phyloP scores from a whole-genome alignment of 345 rosid genomes.

The Eucalyptus fibrosa region DNA sequence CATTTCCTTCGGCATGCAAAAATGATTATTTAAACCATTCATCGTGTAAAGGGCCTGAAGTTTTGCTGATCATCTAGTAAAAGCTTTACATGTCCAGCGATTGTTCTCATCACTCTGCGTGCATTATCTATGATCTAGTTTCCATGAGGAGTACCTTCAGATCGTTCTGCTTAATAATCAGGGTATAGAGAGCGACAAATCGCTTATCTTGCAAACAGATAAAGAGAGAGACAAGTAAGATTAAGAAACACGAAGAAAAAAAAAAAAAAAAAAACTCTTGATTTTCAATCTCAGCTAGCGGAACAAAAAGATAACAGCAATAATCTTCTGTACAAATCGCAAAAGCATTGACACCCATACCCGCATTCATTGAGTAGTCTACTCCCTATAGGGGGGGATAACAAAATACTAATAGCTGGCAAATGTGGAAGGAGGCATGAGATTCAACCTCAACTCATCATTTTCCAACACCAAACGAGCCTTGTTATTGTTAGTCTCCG shows the following conservation, averaged over 20 bases:
- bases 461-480: constrained; percentile 68
- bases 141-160: neutral
- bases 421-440: constrained; percentile 54
- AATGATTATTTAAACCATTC: neutral
- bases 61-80: neutral
- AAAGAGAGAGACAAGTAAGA: neutral
- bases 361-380: neutral
- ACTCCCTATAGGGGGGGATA: neutral
- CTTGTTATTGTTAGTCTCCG: constrained; percentile 26
- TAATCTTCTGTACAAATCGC: neutral
- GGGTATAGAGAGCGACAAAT: neutral
- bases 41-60: neutral
- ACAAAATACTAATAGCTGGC: constrained; percentile 11
- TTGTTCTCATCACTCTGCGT: neutral
- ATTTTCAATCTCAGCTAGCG: neutral
- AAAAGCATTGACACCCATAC: neutral
- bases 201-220: neutral
- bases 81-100: neutral
- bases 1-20: neutral
- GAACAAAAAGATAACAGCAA: neutral
- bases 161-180: neutral
- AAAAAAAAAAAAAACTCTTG: neutral
- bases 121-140: neutral
- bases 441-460: constrained; percentile 71
- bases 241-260: neutral